Evolutionary conservation across 164 flowering plant genomes (phyloP).

Genomic region (Malania oleifera): DNA sequence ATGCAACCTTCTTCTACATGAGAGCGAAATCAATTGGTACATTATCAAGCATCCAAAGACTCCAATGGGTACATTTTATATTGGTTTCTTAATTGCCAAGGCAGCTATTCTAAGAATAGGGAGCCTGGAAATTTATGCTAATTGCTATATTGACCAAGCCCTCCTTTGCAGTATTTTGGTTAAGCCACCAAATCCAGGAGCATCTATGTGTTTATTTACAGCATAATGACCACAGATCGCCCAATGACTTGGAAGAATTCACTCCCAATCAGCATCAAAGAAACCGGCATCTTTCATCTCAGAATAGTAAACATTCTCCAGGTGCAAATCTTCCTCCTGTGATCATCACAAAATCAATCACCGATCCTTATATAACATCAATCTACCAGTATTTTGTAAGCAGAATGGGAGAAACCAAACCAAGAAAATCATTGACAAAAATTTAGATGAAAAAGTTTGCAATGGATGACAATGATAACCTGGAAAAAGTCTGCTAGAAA

Average conservation of each 20-base stretch:
- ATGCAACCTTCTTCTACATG: too few species aligned
- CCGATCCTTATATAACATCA: background rate
- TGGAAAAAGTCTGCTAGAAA: conserved; percentile 6
- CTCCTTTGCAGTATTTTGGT: background rate
- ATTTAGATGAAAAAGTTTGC: background rate
- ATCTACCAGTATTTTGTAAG: background rate
- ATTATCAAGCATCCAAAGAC: too few species aligned
- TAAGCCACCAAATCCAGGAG: background rate
- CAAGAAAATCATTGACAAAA: background rate
- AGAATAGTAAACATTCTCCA: conserved; percentile 7
- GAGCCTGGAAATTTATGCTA: too few species aligned
- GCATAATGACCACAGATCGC: background rate
- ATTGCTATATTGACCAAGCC: too few species aligned
- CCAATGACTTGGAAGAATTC: background rate
- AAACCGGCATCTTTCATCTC: conserved; percentile 6
- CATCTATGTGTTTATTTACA: conserved; percentile 1
- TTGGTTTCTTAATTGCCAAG: too few species aligned
- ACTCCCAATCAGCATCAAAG: conserved; percentile 4
- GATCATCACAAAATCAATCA: background rate
- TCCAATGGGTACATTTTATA: too few species aligned
- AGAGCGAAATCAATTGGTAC: too few species aligned
- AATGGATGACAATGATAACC: background rate
- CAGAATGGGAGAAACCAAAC: background rate
- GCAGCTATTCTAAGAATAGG: too few species aligned
- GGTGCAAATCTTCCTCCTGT: conserved; percentile 6